phyloP scores from a whole-genome alignment of 1,284 basidiomycete genomes.

The Pyrrhoderma lamaoense region DNA sequence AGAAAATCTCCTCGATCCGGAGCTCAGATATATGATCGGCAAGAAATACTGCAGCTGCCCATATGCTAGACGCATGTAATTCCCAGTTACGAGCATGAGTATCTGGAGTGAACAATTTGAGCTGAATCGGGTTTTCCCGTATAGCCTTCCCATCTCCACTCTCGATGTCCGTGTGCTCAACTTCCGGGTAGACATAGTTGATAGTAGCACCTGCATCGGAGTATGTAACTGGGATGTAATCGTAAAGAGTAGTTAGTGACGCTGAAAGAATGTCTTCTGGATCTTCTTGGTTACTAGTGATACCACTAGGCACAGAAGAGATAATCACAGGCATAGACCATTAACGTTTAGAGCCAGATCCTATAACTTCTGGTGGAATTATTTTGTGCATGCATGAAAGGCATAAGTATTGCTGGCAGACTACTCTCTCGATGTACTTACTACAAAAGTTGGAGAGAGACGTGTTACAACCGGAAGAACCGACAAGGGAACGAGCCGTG shows the following conservation, averaged over 20 bases:
- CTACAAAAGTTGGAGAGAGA: no score
- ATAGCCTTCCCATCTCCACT: slow-evolving; percentile 13
- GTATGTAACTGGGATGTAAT: slow-evolving; percentile 49
- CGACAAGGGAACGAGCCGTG: no score
- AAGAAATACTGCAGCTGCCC: slow-evolving; percentile 58
- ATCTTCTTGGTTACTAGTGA: slow-evolving; percentile 23
- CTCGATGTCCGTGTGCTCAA: background rate
- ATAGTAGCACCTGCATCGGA: slow-evolving; percentile 46
- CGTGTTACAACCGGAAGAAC: no score
- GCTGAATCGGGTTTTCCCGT: slow-evolving; percentile 13
- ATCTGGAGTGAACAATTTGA: slow-evolving; percentile 50
- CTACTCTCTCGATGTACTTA: no score
- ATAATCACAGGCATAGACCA: no score
- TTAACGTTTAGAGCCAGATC: no score
- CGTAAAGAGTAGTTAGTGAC: slow-evolving; percentile 55
- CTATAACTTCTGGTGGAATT: no score
- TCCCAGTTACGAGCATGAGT: slow-evolving; percentile 62
- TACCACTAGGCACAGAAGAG: no score
- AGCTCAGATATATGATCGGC: slow-evolving; percentile 53
- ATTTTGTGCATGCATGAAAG: no score
- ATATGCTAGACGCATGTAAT: slow-evolving; percentile 67
- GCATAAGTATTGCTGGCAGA: no score
- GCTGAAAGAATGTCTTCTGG: slow-evolving; percentile 60
- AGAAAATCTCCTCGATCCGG: slow-evolving; percentile 23
- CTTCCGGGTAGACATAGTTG: slow-evolving; percentile 28